Conservation (phyloP, 805 yeast species). For the Lipomyces oligophaga region DNA sequence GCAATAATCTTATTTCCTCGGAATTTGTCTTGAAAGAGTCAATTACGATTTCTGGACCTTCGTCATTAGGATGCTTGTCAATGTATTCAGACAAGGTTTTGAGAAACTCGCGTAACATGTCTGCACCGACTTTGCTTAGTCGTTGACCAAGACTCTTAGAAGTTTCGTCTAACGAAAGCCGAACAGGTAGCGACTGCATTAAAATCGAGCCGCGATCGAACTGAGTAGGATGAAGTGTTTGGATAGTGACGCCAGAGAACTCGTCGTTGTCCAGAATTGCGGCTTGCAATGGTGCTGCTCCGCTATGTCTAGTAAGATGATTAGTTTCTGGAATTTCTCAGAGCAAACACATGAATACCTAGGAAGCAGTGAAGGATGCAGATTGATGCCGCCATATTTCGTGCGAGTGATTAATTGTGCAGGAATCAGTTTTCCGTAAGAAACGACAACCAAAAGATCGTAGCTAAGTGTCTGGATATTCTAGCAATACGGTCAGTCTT, state of each 20-base stretch:
- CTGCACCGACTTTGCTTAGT: constrained; percentile 62
- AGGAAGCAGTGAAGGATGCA: constrained; percentile 90
- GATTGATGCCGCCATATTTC: constrained; percentile 71
- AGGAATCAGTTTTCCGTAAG: constrained; percentile 84
- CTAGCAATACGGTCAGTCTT: background rate
- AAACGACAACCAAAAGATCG: constrained; percentile 81
- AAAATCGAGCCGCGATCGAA: constrained; percentile 79
- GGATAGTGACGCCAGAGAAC: constrained; percentile 79
- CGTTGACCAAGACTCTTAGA: constrained; percentile 45
- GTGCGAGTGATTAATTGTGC: constrained; percentile 47
- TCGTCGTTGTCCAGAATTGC: constrained; percentile 63
- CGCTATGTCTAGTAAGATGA: constrained; percentile 48
- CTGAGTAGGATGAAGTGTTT: constrained; percentile 80
- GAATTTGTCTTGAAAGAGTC: background rate
- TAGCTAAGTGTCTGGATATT: constrained; percentile 36
- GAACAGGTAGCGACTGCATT: constrained; percentile 49
- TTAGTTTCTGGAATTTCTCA: background rate
- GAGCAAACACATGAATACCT: constrained; percentile 23
- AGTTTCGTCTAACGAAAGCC: constrained; percentile 46
- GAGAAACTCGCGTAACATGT: constrained; percentile 49
- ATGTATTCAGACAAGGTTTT: background rate
- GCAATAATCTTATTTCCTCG: background rate
- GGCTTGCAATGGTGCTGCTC: constrained; percentile 85
- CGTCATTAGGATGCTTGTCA: background rate
- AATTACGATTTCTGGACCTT: too few species aligned